Conservation (phyloP, 139 green algal genomes). For the Tetraselmis striata region DNA sequence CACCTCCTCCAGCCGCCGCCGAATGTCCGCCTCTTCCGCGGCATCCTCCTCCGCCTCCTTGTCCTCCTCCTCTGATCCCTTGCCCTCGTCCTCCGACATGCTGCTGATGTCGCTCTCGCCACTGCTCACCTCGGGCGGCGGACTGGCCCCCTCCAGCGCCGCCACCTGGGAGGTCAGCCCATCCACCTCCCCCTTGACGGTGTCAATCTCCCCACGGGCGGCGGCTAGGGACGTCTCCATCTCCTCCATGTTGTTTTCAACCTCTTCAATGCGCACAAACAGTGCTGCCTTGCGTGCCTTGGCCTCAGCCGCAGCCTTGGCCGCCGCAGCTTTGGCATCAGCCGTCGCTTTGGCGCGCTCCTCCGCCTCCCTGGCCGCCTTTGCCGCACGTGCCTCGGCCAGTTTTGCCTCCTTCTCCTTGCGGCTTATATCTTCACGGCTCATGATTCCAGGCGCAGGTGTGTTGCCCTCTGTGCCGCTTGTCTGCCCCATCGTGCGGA, state of each 20-base stretch:
- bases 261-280: constrained; percentile 6
- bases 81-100: neutral
- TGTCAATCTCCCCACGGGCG: neutral
- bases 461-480: neutral
- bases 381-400: neutral
- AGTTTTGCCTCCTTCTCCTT: neutral
- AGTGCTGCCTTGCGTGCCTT: constrained; percentile 5
- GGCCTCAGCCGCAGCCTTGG: neutral
- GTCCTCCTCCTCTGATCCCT: neutral
- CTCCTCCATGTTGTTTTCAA: constrained; percentile 3
- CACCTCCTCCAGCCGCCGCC: neutral
- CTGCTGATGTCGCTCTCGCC: neutral
- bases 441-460: too few relatives aligned
- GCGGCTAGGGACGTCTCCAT: constrained; percentile 2
- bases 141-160: neutral
- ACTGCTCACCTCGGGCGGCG: neutral
- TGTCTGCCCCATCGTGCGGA: too few relatives aligned
- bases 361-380: neutral
- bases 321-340: neutral
- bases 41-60: neutral
- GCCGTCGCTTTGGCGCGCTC: neutral
- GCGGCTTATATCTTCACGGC: neutral
- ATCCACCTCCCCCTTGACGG: neutral
- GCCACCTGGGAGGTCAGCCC: neutral
- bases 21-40: neutral